These are phyloP conservation scores for Xylaria acuta DNA, from an alignment of 495 filamentous ascomycete species.

Conservation along the genomic window DNA sequence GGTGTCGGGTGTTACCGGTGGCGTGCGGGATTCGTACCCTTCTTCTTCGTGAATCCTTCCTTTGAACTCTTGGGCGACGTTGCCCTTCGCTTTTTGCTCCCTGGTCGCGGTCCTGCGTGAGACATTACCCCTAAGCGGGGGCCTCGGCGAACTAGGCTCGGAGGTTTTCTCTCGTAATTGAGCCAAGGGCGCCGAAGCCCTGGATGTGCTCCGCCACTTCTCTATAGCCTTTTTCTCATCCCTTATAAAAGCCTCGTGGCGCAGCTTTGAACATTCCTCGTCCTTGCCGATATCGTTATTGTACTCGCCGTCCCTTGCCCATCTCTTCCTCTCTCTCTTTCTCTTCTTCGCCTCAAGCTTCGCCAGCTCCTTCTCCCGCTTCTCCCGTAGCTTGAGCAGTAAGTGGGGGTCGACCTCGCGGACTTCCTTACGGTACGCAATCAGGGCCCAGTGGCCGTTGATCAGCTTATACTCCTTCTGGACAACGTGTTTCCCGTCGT, in stretches of 20 bases:
- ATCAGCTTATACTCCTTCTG: conserved; percentile 7
- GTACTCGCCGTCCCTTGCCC: background rate
- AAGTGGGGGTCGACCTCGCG: conserved; percentile 9
- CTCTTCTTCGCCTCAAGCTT: background rate
- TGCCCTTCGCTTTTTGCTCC: background rate
- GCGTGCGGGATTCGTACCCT: background rate
- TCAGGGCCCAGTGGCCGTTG: conserved; percentile 8
- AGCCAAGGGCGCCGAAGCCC: background rate
- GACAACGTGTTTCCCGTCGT: conserved; percentile 12
- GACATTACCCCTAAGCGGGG: background rate
- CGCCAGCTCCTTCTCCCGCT: background rate
- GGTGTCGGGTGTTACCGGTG: background rate
- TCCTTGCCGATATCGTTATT: too few species aligned
- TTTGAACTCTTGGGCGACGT: background rate
- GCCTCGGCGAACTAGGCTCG: background rate
- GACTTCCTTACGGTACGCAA: background rate
- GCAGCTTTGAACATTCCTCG: too few species aligned
- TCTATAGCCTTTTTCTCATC: background rate
- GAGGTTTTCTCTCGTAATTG: background rate
- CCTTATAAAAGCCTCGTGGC: background rate
- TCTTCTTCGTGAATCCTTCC: background rate
- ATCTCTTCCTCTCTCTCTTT: background rate
- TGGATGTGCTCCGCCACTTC: background rate
- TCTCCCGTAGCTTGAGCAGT: background rate
- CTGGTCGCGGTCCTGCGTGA: background rate